Evolutionary conservation across 306 rosid species (phyloP).

Genomic region (Dicorynia guianensis): DNA sequence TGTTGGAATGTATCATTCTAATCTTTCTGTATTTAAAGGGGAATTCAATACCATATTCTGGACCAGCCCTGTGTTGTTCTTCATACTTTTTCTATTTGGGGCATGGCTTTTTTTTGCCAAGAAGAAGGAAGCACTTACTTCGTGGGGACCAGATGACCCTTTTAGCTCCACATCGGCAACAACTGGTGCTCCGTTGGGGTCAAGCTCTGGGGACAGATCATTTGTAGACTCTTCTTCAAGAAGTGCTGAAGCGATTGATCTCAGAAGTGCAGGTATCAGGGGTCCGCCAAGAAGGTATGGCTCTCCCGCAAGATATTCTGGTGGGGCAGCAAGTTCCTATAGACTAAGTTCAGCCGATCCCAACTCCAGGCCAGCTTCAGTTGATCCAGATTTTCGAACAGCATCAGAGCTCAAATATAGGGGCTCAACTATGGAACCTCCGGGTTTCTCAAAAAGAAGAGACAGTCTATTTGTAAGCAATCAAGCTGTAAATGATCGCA

Average conservation of each 20-base stretch:
- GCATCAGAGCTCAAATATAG: constrained; percentile 84
- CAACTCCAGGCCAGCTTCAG: constrained; percentile 73
- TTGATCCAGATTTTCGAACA: constrained; percentile 76
- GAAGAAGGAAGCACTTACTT: constrained; percentile 95
- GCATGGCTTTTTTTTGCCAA: constrained; percentile 94
- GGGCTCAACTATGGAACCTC: constrained; percentile 83
- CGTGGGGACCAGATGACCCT: constrained; percentile 98
- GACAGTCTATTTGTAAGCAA: constrained; percentile 73
- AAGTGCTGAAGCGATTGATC: constrained; percentile 76
- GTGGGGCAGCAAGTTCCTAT: constrained; percentile 73
- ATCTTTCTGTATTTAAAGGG: constrained; percentile 77
- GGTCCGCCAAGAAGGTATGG: constrained; percentile 78
- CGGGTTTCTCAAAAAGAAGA: constrained; percentile 83
- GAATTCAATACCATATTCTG: constrained; percentile 79
- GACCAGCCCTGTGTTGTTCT: constrained; percentile 95
- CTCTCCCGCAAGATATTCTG: constrained; percentile 75
- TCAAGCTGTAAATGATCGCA: constrained; percentile 85
- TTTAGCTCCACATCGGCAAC: constrained; percentile 68
- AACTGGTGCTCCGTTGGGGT: constrained; percentile 71
- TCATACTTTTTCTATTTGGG: constrained; percentile 78
- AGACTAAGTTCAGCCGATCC: constrained; percentile 80
- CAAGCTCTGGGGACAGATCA: constrained; percentile 71
- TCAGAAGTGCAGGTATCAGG: constrained; percentile 72
- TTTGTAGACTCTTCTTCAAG: constrained; percentile 79
- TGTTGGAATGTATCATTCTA: constrained; percentile 85